These are phyloP conservation scores for Kluyveromyces aestuarii DNA, from an alignment of 805 yeast genomes.

Conservation along the genomic window DNA sequence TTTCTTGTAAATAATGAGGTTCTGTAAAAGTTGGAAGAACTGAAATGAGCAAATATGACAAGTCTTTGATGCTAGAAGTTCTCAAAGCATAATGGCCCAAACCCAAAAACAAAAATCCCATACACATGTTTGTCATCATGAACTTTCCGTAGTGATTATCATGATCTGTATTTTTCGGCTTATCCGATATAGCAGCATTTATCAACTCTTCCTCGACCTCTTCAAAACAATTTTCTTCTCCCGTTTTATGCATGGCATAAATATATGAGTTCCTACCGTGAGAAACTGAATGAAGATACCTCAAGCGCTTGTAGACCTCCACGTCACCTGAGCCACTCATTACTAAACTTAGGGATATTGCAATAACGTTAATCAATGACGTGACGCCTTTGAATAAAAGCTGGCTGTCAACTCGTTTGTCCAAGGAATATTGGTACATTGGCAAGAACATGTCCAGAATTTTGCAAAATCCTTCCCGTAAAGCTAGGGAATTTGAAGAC, in stretches of 20 bases:
- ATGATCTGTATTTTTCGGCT: conserved; percentile 8
- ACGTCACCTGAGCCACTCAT: conserved; percentile 93
- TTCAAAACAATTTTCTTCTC: not conserved
- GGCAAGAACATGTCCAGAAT: conserved; percentile 25
- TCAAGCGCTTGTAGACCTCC: conserved; percentile 60
- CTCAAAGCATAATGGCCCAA: conserved; percentile 86
- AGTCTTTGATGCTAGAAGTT: conserved; percentile 38
- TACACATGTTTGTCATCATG: conserved; percentile 68
- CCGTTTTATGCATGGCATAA: conserved; percentile 5
- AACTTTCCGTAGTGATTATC: conserved; percentile 54
- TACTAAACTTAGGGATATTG: conserved; percentile 57
- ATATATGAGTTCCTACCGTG: conserved; percentile 30
- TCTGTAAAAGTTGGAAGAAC: conserved; percentile 48
- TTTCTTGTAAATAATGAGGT: conserved; percentile 63
- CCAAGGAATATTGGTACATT: conserved; percentile 28
- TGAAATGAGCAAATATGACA: conserved; percentile 48
- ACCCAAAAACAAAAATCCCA: conserved; percentile 84
- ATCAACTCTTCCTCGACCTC: conserved; percentile 5
- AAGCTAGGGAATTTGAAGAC: conserved; percentile 48
- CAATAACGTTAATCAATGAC: conserved; percentile 48
- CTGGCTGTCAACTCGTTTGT: conserved; percentile 46
- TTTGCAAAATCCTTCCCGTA: conserved; percentile 36
- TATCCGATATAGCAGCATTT: conserved; percentile 1
- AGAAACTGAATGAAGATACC: conserved; percentile 54
- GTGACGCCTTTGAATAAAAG: conserved; percentile 43